Conservation (phyloP, 2,329 filamentous ascomycete species). For the Colletotrichum destructivum region DNA sequence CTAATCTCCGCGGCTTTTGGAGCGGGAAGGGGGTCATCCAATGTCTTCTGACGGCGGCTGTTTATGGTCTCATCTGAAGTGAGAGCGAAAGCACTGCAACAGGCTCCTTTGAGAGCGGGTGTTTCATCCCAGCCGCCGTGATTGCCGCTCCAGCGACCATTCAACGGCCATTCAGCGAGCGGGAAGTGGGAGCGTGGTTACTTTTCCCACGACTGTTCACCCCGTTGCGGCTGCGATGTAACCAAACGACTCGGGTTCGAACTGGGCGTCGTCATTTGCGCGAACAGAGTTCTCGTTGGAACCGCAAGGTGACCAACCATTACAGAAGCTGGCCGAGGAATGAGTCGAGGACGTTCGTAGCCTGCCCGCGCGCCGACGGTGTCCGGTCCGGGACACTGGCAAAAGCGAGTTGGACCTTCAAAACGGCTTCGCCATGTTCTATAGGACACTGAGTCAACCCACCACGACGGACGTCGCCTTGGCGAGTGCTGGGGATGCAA, state of each 20-base stretch:
- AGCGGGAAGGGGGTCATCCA: conserved; percentile 22
- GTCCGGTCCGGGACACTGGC: neutral
- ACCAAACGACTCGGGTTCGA: conserved; percentile 11
- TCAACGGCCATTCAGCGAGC: too few species aligned
- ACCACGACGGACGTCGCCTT: conserved; percentile 14
- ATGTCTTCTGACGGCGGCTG: conserved; percentile 31
- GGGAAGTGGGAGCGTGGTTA: conserved; percentile 11
- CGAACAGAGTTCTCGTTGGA: conserved; percentile 2
- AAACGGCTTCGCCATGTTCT: conserved; percentile 4
- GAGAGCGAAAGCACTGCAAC: conserved; percentile 16
- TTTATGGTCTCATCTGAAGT: conserved; percentile 34
- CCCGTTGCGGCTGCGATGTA: neutral
- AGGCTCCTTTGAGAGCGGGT: conserved; percentile 10
- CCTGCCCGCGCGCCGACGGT: neutral
- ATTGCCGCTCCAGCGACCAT: neutral
- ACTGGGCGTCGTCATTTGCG: conserved; percentile 15
- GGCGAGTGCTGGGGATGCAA: conserved; percentile 19
- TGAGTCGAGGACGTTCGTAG: neutral
- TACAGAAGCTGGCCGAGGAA: neutral
- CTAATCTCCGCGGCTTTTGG: conserved; percentile 5
- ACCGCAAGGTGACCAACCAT: conserved; percentile 2
- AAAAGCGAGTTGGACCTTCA: neutral
- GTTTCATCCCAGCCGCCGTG: conserved; percentile 31
- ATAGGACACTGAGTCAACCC: conserved; percentile 11
- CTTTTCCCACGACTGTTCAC: conserved; percentile 1